Percentiles rank a stretch among this genome's conserved stretches.
Evolutionary conservation across 2,329 filamentous ascomycete species (phyloP).

Genomic region (Fusarium proliferatum): DNA sequence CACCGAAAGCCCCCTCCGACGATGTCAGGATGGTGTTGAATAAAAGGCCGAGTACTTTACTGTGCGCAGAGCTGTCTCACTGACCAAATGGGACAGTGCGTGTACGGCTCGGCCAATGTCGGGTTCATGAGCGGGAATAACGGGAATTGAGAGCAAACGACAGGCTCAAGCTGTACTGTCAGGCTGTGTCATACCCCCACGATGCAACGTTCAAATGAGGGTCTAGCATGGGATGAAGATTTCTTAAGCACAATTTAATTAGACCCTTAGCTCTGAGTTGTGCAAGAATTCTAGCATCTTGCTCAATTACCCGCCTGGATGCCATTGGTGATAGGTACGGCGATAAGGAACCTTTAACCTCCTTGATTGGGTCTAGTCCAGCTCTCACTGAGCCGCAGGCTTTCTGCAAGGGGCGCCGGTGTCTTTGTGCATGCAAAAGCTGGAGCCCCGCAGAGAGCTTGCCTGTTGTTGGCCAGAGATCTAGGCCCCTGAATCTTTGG

Average conservation of each 20-base stretch:
- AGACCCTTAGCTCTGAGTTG: slow-evolving; percentile 7
- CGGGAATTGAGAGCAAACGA: slow-evolving; percentile 9
- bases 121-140: slow-evolving; percentile 33
- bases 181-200: slow-evolving; percentile 16
- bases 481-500: slow-evolving; percentile 41
- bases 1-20: slow-evolving; percentile 38
- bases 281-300: slow-evolving; percentile 18
- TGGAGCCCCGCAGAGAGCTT: slow-evolving; percentile 45
- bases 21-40: slow-evolving; percentile 11
- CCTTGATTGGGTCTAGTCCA: slow-evolving; percentile 28
- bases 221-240: not conserved
- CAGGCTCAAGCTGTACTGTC: slow-evolving; percentile 1
- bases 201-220: slow-evolving; percentile 21
- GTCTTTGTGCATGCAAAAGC: slow-evolving; percentile 42
- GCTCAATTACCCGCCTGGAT: slow-evolving; percentile 12
- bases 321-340: slow-evolving; percentile 6
- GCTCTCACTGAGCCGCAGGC: slow-evolving; percentile 39
- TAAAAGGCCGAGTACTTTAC: slow-evolving; percentile 7
- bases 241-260: slow-evolving; percentile 1
- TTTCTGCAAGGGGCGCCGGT: slow-evolving; percentile 40
- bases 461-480: slow-evolving; percentile 35
- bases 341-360: slow-evolving; percentile 17
- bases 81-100: slow-evolving; percentile 3
- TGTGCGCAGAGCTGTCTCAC: not conserved
- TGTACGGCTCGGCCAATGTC: slow-evolving; percentile 43